Conservation (phyloP, 2,329 filamentous ascomycete species). For the Microsporum canis region DNA sequence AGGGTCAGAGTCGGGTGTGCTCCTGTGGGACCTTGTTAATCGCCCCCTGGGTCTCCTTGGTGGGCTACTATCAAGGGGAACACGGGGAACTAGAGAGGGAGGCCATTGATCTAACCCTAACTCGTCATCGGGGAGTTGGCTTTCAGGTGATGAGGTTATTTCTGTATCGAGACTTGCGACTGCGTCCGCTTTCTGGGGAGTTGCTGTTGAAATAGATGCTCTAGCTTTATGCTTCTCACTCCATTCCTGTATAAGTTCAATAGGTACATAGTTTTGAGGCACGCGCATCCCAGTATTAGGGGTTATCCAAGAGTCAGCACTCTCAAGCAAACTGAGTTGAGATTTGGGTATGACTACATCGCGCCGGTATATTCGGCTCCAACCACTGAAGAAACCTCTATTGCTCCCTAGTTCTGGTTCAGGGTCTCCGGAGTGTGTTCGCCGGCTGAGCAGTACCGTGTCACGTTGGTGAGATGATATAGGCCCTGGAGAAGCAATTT, state of each 20-base stretch:
- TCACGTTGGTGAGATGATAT: not conserved
- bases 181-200: not conserved
- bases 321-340: conserved; percentile 41
- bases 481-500: not conserved
- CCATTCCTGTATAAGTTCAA: conserved; percentile 27
- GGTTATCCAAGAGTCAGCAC: conserved; percentile 32
- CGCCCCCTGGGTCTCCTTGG: not conserved
- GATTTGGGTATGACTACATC: conserved; percentile 39
- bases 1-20: not conserved
- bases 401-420: not conserved
- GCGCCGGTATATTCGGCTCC: conserved; percentile 29
- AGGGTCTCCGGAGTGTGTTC: not conserved
- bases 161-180: not conserved
- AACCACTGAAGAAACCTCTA: conserved; percentile 13
- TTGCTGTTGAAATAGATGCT: not conserved
- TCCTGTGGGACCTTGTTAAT: not conserved
- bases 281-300: conserved; percentile 20
- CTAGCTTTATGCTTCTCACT: not conserved
- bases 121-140: not conserved
- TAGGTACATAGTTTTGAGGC: conserved; percentile 27
- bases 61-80: not conserved
- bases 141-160: not conserved
- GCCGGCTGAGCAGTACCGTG: no score
- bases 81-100: not conserved
- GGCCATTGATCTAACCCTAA: not conserved